Conservation (phyloP, 371 early-diverging fungal genomes). For the Mucor velutinosus region DNA sequence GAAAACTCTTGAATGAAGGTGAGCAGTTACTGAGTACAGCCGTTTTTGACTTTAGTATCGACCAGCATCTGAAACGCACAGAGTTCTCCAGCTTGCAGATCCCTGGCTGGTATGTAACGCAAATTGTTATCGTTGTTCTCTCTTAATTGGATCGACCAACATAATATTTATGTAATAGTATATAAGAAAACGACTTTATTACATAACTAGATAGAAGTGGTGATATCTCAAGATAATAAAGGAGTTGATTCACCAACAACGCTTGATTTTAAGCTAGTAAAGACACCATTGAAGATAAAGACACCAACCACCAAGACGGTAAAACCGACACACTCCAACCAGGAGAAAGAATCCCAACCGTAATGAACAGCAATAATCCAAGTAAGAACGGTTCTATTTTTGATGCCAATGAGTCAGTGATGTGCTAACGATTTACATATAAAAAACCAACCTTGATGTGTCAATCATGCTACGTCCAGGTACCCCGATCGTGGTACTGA, state of each 20-base stretch:
- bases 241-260: slow-evolving; percentile 34
- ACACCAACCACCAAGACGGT: slow-evolving; percentile 35
- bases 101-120: background rate
- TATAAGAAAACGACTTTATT: background rate
- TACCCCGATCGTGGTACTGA: slow-evolving; percentile 42
- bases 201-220: background rate
- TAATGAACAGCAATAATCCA: slow-evolving; percentile 48
- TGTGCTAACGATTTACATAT: background rate
- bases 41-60: background rate
- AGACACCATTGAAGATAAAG: slow-evolving; percentile 49
- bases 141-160: background rate
- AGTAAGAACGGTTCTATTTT: slow-evolving; percentile 29
- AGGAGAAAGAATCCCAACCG: slow-evolving; percentile 47
- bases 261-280: slow-evolving; percentile 28
- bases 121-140: background rate
- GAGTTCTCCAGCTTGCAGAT: background rate
- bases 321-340: slow-evolving; percentile 40
- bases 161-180: background rate
- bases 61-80: background rate
- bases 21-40: background rate
- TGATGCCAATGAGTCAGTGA: slow-evolving; percentile 12
- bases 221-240: slow-evolving; percentile 28
- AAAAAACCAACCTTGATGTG: slow-evolving; percentile 38
- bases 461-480: slow-evolving; percentile 48
- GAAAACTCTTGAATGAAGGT: background rate